Evolutionary conservation across 2,329 filamentous ascomycete genomes (phyloP), one percentile per base, ranked within the genome.

Genomic region (Alternaria burnsii): DNA sequence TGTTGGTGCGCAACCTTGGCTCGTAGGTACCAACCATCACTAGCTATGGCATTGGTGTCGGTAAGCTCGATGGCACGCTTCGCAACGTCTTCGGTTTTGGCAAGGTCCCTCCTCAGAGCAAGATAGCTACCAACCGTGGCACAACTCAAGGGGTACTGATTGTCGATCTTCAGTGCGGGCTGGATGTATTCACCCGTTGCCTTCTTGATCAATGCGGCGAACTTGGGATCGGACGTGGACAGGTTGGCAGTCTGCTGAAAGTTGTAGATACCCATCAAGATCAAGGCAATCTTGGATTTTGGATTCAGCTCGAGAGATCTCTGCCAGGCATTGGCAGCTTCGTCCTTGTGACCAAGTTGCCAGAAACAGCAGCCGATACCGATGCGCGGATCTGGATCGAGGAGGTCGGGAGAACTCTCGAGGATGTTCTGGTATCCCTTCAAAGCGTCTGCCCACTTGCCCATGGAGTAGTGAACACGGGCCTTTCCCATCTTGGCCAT

Each of bases 341-440:
- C 93, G 34, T 97, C 92, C 78, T 96, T 97, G 83, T 92, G 93
- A 11, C 94, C 94, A 28, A 99, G 85, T 78, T 97, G 92, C 95
- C 96, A 99, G 78, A 97, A 90, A 82, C 95, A 99, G 79, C 93
- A 95, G 46, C 95, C 95, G 73, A 99, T 94, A 56, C 95, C 95
- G 69, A 99, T 94, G 70, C 96, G 88, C 68, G 95, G 96, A 78
- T 99, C 95, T 0, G 95, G 95, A 73, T 99, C 95, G 42, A 91
- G 88, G 72, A 98, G 85, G 68, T 92, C 89, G 2, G 95, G 95
- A 83, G 94, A 93, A 78, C 91, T 93, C 70, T 89, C 85, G 52
- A 99, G 82, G 16, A 93, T 93, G 61, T 92, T 91, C 80, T 99
- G 95, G 76, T 98, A 99, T 24, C 87, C 85, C 61, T 91, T 86